A percentile compares a stretch with the other conserved stretches of the same genome.
Conservation (phyloP, 805 yeast species). For the Pichia phayaonensis region DNA sequence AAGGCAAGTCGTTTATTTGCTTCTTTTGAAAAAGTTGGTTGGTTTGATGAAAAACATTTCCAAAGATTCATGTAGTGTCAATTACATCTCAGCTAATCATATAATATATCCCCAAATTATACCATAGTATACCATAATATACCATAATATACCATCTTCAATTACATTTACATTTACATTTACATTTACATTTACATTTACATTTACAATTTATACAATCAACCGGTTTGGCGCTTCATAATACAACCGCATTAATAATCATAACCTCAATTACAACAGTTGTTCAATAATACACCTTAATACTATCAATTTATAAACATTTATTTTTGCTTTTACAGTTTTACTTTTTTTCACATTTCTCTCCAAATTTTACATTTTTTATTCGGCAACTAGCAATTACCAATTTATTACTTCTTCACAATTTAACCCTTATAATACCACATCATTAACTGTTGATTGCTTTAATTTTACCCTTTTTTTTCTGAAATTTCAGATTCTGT, state of each 20-base stretch:
- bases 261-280: background rate
- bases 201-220: background rate
- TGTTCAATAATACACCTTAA: background rate
- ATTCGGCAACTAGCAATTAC: no score
- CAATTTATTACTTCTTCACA: background rate
- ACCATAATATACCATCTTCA: background rate
- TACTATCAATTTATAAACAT: background rate
- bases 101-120: background rate
- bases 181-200: background rate
- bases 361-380: background rate
- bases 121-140: background rate
- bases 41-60: conserved; percentile 77
- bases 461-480: no score
- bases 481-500: no score
- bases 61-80: conserved; percentile 30
- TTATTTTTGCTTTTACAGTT: background rate
- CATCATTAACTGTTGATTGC: background rate
- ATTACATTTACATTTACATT: background rate
- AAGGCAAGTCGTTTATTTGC: conserved; percentile 89
- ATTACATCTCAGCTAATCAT: background rate
- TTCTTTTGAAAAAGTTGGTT: conserved; percentile 85
- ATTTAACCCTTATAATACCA: background rate
- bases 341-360: background rate
- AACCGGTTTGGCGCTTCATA: background rate
- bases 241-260: background rate